These are phyloP conservation scores for Lepiota subincarnata DNA, from an alignment of 768 basidiomycete species.

Conservation along the genomic window DNA sequence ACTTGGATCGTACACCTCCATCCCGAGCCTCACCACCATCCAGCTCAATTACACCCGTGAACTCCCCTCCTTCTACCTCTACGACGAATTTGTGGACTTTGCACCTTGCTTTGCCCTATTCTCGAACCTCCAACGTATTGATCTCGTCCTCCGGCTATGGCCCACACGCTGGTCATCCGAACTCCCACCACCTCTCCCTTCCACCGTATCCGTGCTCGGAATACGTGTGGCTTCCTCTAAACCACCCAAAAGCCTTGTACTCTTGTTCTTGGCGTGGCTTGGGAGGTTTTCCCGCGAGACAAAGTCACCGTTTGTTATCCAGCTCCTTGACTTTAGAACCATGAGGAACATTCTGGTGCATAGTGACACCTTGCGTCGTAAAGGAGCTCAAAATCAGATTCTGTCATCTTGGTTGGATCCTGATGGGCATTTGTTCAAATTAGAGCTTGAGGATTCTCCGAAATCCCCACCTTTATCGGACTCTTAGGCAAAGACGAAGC, in stretches of 20 bases:
- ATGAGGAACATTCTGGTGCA: not conserved
- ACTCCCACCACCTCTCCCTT: not conserved
- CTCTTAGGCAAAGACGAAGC: no score
- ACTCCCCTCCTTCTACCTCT: not conserved
- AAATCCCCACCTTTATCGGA: no score
- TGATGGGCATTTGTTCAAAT: not conserved
- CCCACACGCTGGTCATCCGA: not conserved
- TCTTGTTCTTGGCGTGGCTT: not conserved
- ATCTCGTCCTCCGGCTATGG: slow-evolving; percentile 4
- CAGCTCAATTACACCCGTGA: slow-evolving; percentile 11
- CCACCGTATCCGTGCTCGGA: not conserved
- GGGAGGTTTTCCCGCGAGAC: not conserved
- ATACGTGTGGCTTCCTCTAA: not conserved
- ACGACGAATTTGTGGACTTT: not conserved
- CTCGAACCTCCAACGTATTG: not conserved
- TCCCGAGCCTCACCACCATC: slow-evolving; percentile 7
- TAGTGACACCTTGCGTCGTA: not conserved
- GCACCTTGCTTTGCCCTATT: not conserved
- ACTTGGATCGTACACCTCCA: slow-evolving; percentile 5
- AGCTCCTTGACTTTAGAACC: slow-evolving; percentile 4
- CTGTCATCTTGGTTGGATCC: slow-evolving; percentile 2
- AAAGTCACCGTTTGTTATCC: not conserved
- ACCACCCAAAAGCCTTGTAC: not conserved
- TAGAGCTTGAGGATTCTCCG: not conserved
- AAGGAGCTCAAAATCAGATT: not conserved